Evolutionary conservation across 2,329 filamentous ascomycete species (phyloP).

Genomic region (Penicillium brevicompactum): DNA sequence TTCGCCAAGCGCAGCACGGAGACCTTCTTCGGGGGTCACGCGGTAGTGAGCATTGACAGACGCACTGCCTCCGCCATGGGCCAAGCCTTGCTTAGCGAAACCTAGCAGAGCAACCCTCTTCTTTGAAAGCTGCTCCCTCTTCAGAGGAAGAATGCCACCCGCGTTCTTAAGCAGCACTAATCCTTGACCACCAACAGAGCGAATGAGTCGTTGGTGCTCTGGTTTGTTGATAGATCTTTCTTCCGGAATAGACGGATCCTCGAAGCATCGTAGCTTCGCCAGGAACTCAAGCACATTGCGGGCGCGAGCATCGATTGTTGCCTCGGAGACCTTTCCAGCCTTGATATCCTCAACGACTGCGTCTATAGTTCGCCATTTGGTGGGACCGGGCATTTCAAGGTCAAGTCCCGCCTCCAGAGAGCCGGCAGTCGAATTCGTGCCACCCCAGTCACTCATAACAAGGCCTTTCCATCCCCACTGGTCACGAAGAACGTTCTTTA

Average conservation of each 20-base stretch:
- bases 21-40: conserved; percentile 43
- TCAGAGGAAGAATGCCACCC: conserved; percentile 59
- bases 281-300: conserved; percentile 59
- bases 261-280: conserved; percentile 49
- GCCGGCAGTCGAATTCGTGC: conserved; percentile 44
- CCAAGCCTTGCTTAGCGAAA: conserved; percentile 47
- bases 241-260: conserved; percentile 54
- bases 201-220: conserved; percentile 62
- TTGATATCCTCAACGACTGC: conserved; percentile 42
- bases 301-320: conserved; percentile 57
- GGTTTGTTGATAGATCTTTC: conserved; percentile 58
- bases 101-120: conserved; percentile 54
- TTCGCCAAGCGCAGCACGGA: conserved; percentile 17
- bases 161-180: conserved; percentile 75
- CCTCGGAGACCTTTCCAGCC: conserved; percentile 55
- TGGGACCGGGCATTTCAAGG: conserved; percentile 48
- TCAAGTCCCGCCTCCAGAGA: conserved; percentile 46
- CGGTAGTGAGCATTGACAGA: conserved; percentile 47
- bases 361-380: conserved; percentile 36
- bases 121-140: conserved; percentile 23
- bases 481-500: conserved; percentile 43
- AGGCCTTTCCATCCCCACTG: conserved; percentile 49
- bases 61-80: conserved; percentile 65
- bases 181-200: conserved; percentile 65
- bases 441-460: conserved; percentile 50